phyloP scores from a whole-genome alignment of 768 basidiomycete species.

The Rhizopogon rudus region DNA sequence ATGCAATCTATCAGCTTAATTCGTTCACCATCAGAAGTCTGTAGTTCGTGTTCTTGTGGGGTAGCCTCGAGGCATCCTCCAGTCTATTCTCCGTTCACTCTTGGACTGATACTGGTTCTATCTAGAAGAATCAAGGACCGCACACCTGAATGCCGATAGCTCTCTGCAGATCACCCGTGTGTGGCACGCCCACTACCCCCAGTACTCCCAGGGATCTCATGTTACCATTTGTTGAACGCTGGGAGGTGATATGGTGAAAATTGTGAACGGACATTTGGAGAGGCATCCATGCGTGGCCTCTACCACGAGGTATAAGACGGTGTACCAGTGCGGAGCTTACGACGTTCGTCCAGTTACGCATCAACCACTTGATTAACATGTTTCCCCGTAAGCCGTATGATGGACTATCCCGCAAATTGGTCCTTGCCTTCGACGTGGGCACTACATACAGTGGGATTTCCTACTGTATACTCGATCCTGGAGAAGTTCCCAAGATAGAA shows the following conservation, averaged over 20 bases:
- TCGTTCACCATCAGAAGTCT: not conserved
- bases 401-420: constrained; percentile 31
- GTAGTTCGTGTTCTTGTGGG: not conserved
- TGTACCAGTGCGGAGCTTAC: not conserved
- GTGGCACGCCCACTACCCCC: not conserved
- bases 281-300: not conserved
- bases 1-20: not conserved
- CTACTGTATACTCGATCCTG: constrained; percentile 38
- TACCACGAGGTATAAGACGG: constrained; percentile 1
- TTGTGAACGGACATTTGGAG: not conserved
- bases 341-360: not conserved
- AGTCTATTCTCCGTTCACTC: not conserved
- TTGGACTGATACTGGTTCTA: not conserved
- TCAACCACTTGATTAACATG: constrained; percentile 16
- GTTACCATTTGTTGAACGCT: not conserved
- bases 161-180: not conserved
- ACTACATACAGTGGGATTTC: constrained; percentile 38
- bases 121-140: not conserved
- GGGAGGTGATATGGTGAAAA: not conserved
- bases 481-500: constrained; percentile 29
- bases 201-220: not conserved
- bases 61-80: not conserved
- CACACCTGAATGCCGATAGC: too few species aligned
- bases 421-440: constrained; percentile 36
- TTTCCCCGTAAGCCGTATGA: constrained; percentile 31